Percentiles rank a stretch among this genome's conserved stretches.
Evolutionary conservation across 2,329 filamentous ascomycete species (phyloP).

Genomic region (Microdochium bolleyi): DNA sequence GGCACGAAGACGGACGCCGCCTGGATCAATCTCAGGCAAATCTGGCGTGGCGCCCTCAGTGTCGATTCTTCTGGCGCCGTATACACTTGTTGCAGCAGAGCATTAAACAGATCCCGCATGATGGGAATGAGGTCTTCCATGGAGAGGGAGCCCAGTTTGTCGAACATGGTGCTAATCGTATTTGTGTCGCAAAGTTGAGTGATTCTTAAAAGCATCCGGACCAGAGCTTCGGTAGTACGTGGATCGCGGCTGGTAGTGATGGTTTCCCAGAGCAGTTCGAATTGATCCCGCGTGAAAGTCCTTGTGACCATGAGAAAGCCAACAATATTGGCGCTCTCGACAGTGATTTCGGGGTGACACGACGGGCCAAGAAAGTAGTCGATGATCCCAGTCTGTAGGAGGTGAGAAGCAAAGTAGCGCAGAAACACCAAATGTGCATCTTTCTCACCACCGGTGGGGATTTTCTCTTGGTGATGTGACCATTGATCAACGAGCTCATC

Average conservation of each 20-base stretch:
- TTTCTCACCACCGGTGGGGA: conserved; percentile 17
- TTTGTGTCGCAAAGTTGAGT: conserved; percentile 38
- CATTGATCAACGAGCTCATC: conserved; percentile 60
- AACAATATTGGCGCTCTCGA: conserved; percentile 73
- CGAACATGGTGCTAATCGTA: conserved; percentile 56
- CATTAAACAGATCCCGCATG: conserved; percentile 55
- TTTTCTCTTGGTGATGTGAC: conserved; percentile 42
- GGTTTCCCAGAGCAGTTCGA: conserved; percentile 77
- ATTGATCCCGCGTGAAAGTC: conserved; percentile 63
- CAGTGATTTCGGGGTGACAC: conserved; percentile 85
- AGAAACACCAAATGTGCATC: conserved; percentile 36
- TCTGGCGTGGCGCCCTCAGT: conserved; percentile 36
- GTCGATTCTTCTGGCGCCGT: conserved; percentile 32
- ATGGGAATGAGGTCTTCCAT: conserved; percentile 52
- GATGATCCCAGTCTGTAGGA: conserved; percentile 64
- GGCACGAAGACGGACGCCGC: conserved; percentile 55
- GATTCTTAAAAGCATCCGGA: conserved; percentile 52
- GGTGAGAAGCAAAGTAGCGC: conserved; percentile 59
- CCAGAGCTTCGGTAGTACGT: conserved; percentile 72
- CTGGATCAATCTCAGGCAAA: conserved; percentile 60
- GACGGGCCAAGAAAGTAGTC: conserved; percentile 85
- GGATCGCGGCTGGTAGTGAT: conserved; percentile 77
- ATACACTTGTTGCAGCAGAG: conserved; percentile 39
- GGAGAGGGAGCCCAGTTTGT: conserved; percentile 60
- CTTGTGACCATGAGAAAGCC: conserved; percentile 78